phyloP scores from a whole-genome alignment of 352 stramenopile species.

The Globisporangium abappressorium region DNA sequence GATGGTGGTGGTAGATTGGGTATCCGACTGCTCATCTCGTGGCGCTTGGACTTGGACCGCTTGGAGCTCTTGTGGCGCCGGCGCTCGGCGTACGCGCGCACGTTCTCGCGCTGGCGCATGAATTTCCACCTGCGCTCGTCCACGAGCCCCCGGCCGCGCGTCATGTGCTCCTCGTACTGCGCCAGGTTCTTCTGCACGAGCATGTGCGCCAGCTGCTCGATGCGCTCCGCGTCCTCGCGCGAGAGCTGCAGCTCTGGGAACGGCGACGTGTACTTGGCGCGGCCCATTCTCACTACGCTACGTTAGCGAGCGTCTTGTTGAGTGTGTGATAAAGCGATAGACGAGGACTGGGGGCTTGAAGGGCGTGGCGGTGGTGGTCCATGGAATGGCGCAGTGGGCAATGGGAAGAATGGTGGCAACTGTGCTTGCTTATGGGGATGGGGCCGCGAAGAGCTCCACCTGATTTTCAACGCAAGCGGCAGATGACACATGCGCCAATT shows the following conservation, averaged over 20 bases:
- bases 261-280: slow-evolving; percentile 22
- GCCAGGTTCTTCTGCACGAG: slow-evolving; percentile 29
- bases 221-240: slow-evolving; percentile 19
- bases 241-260: slow-evolving; percentile 29
- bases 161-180: slow-evolving; percentile 31
- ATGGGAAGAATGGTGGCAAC: background rate
- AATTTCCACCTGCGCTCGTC: slow-evolving; percentile 37
- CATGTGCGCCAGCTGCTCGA: slow-evolving; percentile 29
- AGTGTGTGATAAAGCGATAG: background rate
- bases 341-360: background rate
- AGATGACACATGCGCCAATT: background rate
- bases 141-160: slow-evolving; percentile 19
- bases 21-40: background rate
- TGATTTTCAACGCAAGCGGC: background rate
- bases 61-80: slow-evolving; percentile 4
- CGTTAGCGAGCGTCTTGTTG: background rate
- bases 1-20: background rate
- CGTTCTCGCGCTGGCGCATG: slow-evolving; percentile 34
- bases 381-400: background rate
- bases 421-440: background rate
- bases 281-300: background rate
- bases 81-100: slow-evolving; percentile 28
- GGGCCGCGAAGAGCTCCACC: background rate
- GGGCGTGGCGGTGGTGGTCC: background rate
- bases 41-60: background rate